Evolutionary conservation across 78 protist genomes (phyloP).

Genomic region (Planoprotostelium fungivorum): DNA sequence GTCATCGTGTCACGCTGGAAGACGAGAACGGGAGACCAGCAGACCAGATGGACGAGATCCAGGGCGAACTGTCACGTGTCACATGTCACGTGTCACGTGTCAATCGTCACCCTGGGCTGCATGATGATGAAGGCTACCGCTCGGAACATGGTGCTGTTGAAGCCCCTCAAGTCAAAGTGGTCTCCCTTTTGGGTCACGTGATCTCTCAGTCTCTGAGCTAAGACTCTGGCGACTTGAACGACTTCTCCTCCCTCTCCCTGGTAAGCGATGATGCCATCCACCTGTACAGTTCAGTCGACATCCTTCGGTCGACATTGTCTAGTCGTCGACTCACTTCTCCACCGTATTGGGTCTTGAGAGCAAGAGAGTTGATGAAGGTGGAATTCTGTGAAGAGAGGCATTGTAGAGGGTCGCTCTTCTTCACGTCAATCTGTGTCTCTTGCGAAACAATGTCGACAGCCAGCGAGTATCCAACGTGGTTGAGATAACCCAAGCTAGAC

Average conservation of each 20-base stretch:
- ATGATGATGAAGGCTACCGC: constrained; percentile 39
- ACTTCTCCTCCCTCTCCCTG: not conserved
- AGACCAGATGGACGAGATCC: constrained; percentile 43
- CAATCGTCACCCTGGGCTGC: not conserved
- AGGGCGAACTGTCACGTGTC: constrained; percentile 19
- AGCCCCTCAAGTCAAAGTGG: constrained; percentile 12
- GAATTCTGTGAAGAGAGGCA: not conserved
- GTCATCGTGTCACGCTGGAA: constrained; percentile 43
- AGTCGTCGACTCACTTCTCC: not conserved
- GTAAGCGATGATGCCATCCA: not conserved
- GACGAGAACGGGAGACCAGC: constrained; percentile 39
- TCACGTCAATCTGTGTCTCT: not conserved
- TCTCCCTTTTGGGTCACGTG: not conserved
- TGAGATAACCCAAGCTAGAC: not conserved
- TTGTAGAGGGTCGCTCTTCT: not conserved
- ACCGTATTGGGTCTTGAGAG: not conserved
- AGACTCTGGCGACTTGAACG: not conserved
- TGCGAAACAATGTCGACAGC: constrained; percentile 46
- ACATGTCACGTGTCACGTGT: not conserved
- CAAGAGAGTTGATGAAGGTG: not conserved
- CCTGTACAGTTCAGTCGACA: too few species aligned
- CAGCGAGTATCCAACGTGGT: constrained; percentile 57
- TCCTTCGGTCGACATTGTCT: too few species aligned
- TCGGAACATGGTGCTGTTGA: constrained; percentile 29
- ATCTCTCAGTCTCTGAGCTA: not conserved